These are phyloP conservation scores for Eucalyptus guilfoylei DNA, from an alignment of 345 rosid genomes.

Conservation along the genomic window DNA sequence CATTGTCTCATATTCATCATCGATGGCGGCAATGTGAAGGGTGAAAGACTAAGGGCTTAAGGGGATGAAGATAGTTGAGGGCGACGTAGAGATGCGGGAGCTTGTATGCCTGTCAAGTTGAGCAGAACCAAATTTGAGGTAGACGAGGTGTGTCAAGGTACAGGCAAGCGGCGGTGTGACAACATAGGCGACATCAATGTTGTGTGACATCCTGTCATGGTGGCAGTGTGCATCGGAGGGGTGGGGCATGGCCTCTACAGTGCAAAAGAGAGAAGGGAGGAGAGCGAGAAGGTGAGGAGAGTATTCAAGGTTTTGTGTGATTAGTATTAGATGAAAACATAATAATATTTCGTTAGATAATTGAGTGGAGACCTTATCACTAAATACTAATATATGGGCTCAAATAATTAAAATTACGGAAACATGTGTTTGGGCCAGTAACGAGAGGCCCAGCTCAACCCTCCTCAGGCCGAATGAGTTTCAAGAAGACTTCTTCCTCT, in stretches of 20 bases:
- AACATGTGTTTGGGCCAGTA: neutral
- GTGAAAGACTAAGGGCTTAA: neutral
- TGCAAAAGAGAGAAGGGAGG: neutral
- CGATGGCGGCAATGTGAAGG: neutral
- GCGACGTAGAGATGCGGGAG: neutral
- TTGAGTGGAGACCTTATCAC: neutral
- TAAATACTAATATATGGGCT: neutral
- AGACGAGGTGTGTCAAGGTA: neutral
- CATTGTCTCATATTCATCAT: neutral
- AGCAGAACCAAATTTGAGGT: neutral
- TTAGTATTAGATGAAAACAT: neutral
- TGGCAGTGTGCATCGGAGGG: neutral
- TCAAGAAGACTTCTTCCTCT: neutral
- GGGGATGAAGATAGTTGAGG: neutral
- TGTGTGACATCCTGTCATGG: neutral
- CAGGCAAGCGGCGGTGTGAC: neutral
- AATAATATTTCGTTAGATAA: neutral
- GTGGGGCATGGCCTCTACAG: neutral
- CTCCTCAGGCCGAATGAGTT: neutral
- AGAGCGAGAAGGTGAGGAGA: neutral
- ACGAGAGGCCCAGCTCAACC: neutral
- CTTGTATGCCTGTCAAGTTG: neutral
- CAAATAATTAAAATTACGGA: neutral
- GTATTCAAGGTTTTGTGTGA: neutral
- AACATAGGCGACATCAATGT: neutral